phyloP scores from a whole-genome alignment of 148 eudicot species.

The Euryodendron excelsum region DNA sequence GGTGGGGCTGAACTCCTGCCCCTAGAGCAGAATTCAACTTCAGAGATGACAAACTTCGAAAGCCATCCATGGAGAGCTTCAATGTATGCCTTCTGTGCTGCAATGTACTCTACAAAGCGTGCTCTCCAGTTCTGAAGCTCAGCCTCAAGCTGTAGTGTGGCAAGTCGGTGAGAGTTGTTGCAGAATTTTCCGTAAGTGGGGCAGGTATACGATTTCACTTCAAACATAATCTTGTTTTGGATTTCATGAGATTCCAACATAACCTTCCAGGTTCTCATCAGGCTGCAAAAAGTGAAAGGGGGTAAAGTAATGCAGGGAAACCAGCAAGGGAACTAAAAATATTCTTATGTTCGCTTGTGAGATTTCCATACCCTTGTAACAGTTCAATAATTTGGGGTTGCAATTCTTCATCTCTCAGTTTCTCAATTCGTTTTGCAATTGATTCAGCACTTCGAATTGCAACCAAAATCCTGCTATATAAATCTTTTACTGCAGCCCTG shows the following conservation, averaged over 20 bases:
- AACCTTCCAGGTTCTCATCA: conserved; percentile 69
- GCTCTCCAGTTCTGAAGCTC: conserved; percentile 87
- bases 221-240: conserved; percentile 75
- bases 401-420: conserved; percentile 77
- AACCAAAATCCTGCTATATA: conserved; percentile 85
- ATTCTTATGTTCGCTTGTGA: not conserved
- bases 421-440: conserved; percentile 76
- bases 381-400: conserved; percentile 86
- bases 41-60: conserved; percentile 79
- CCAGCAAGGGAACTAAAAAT: not conserved
- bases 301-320: not conserved
- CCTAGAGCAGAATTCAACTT: conserved; percentile 62
- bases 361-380: conserved; percentile 75
- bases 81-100: conserved; percentile 68
- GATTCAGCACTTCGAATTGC: conserved; percentile 93
- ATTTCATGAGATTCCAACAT: conserved; percentile 94
- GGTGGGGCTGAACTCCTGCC: conserved; percentile 38
- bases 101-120: conserved; percentile 62
- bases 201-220: conserved; percentile 75
- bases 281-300: conserved; percentile 39
- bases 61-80: conserved; percentile 83
- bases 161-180: conserved; percentile 74
- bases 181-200: conserved; percentile 83
- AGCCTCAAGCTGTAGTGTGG: conserved; percentile 79
- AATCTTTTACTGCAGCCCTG: conserved; percentile 79